phyloP scores from a whole-genome alignment of 768 basidiomycete genomes.

The Trametes villosa region DNA sequence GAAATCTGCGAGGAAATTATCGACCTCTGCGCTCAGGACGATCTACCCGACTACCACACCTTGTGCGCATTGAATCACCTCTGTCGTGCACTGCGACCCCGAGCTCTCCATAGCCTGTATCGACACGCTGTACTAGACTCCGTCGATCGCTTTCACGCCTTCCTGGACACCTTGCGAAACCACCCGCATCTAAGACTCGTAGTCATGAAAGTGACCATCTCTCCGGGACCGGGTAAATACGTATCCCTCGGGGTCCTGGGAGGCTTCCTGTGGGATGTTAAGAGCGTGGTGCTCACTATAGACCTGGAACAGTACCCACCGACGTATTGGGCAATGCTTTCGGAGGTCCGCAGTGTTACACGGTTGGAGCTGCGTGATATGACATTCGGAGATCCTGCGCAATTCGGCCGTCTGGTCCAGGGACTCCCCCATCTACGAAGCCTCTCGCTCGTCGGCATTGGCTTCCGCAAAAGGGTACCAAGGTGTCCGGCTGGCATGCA shows the following conservation, averaged over 20 bases:
- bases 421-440: no score
- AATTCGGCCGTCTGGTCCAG: no score
- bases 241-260: not conserved
- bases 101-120: slow-evolving; percentile 2
- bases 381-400: not conserved
- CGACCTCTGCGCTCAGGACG: not conserved
- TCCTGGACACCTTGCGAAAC: not conserved
- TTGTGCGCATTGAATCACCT: not conserved
- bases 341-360: not conserved
- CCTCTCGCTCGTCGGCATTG: no score
- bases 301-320: not conserved
- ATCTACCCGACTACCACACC: not conserved
- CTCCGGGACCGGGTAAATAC: not conserved
- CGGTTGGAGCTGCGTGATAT: not conserved
- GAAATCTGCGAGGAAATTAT: slow-evolving; percentile 5
- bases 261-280: not conserved
- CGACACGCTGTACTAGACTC: not conserved
- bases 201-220: not conserved
- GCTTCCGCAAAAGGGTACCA: no score
- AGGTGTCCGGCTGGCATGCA: no score
- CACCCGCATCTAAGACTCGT: not conserved
- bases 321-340: not conserved
- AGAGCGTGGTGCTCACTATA: not conserved
- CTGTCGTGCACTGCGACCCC: not conserved
- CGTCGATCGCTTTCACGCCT: not conserved